A percentile compares a stretch with the other conserved stretches of the same genome.
Evolutionary conservation across 352 stramenopile species (phyloP).

Genomic region (Pelagophyceae sp.): DNA sequence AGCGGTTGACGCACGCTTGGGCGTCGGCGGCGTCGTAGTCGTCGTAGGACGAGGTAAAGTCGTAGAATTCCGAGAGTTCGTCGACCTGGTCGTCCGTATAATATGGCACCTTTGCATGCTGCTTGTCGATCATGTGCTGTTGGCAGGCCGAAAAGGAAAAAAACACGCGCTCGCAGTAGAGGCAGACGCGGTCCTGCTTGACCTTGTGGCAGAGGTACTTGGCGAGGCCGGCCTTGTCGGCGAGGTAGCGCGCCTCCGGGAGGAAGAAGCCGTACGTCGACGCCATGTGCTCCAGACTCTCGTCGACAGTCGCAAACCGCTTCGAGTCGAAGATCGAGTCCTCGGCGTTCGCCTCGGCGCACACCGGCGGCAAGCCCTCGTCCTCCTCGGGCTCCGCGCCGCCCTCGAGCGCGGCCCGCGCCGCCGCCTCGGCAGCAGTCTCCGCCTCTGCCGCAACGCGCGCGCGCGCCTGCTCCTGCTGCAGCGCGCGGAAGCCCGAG

Average conservation of each 20-base stretch:
- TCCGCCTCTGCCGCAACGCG: not conserved
- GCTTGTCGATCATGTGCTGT: constrained; percentile 85
- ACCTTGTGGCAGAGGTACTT: constrained; percentile 89
- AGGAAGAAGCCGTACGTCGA: constrained; percentile 88
- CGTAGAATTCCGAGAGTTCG: constrained; percentile 63
- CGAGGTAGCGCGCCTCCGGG: constrained; percentile 79
- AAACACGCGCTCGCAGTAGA: constrained; percentile 90
- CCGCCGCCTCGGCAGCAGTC: not conserved
- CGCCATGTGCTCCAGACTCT: constrained; percentile 74
- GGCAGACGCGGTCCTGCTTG: constrained; percentile 81
- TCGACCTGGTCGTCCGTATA: constrained; percentile 54
- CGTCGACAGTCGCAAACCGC: constrained; percentile 35
- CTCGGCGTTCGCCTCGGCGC: constrained; percentile 36
- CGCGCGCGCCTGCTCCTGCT: constrained; percentile 30
- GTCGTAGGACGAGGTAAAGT: constrained; percentile 67
- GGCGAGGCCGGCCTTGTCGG: constrained; percentile 74
- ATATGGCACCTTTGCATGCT: constrained; percentile 68
- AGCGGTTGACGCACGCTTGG: too few species aligned
- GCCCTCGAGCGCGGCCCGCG: constrained; percentile 19
- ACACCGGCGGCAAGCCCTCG: constrained; percentile 25
- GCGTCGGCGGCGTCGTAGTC: constrained; percentile 30
- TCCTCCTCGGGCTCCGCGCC: constrained; percentile 51
- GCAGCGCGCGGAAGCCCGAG: too few species aligned
- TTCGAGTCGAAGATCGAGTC: constrained; percentile 54
- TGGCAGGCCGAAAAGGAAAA: constrained; percentile 70